Evolutionary conservation across 495 filamentous ascomycete genomes (phyloP), one percentile per base, ranked within the genome.

Genomic region (Trichoderma orchidacearum): DNA sequence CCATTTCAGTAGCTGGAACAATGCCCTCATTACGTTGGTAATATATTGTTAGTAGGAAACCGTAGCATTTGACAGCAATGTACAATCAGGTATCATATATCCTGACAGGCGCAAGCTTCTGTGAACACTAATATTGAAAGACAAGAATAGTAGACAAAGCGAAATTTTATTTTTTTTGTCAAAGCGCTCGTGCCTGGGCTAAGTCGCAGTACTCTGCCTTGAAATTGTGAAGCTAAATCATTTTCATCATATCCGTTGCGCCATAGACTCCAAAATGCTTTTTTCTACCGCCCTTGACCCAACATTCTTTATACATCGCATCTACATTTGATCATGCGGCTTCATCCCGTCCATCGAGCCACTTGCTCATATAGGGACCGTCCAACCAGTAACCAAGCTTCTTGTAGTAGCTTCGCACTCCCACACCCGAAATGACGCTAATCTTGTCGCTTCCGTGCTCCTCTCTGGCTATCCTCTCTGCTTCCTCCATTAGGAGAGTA

Each of bases 401-500:
- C 56, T 76, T 84, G 66, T 98, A 98, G 69, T 97, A 98, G 64
- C 85, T 90, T 57, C 93, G 80, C 5, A 96, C 92, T 1, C 93
- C 93, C 50, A 98, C 90, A 11, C 93, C 93, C 25, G 87, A 93
- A 55, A 98, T 98, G 51, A 98, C 91, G 65, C 85, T 87, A 55
- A 98, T 94, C 78, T 98, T 98, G 32, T 71, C 74, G 63, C 90
- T 96, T 3, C 89, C 85, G 63, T 98, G 93, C 70, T 98, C 93
- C 54, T 95, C 84, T 45, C 89, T 79, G 0, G 93, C 92, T 60
- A 98, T 97, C 45, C 89, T 78, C 70, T 98, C 94, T 1, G 93
- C 93, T 72, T 96, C 90, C 67, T 97, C 93, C 93, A 98, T 98
- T 54, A 98, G 63, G 56, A 98, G 68, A 3, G 94, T 97, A 27